Conservation (phyloP, 306 rosid species). For the Pterocarpus santalinus region DNA sequence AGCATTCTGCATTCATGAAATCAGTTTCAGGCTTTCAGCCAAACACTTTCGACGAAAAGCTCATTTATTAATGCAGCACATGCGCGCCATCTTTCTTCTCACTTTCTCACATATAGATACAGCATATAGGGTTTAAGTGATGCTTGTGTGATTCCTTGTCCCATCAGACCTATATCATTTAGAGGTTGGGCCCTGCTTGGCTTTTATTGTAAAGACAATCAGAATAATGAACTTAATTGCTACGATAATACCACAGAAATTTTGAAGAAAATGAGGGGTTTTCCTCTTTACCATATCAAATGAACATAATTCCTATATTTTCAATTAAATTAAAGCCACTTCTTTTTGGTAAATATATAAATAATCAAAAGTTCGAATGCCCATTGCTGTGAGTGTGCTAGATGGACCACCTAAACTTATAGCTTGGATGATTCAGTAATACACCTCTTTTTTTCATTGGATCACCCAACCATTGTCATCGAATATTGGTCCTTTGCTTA, state of each 20-base stretch:
- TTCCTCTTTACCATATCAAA: background rate
- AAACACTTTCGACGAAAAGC: background rate
- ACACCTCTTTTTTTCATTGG: slow-evolving; percentile 58
- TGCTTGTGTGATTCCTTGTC: slow-evolving; percentile 57
- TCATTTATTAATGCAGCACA: slow-evolving; percentile 44
- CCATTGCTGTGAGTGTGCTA: slow-evolving; percentile 41
- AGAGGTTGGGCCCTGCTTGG: slow-evolving; percentile 49
- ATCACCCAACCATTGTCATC: slow-evolving; percentile 54
- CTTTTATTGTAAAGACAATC: slow-evolving; percentile 40
- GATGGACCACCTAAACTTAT: slow-evolving; percentile 51
- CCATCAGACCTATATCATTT: slow-evolving; percentile 53
- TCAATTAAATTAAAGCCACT: slow-evolving; percentile 42
- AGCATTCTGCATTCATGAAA: slow-evolving; percentile 16
- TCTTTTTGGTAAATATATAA: slow-evolving; percentile 38
- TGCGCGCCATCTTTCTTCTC: slow-evolving; percentile 1
- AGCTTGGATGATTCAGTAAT: slow-evolving; percentile 48
- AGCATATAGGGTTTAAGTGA: slow-evolving; percentile 45
- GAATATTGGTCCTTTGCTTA: slow-evolving; percentile 54
- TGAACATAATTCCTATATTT: background rate
- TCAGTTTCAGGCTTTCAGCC: slow-evolving; percentile 17
- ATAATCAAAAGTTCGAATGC: slow-evolving; percentile 53
- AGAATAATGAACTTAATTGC: slow-evolving; percentile 43
- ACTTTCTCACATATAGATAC: background rate
- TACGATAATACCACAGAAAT: slow-evolving; percentile 29
- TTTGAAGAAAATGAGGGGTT: background rate